Base-by-base conservation (phyloP, 768 basidiomycete genomes). In the Tephrocybe sp. region DNA sequence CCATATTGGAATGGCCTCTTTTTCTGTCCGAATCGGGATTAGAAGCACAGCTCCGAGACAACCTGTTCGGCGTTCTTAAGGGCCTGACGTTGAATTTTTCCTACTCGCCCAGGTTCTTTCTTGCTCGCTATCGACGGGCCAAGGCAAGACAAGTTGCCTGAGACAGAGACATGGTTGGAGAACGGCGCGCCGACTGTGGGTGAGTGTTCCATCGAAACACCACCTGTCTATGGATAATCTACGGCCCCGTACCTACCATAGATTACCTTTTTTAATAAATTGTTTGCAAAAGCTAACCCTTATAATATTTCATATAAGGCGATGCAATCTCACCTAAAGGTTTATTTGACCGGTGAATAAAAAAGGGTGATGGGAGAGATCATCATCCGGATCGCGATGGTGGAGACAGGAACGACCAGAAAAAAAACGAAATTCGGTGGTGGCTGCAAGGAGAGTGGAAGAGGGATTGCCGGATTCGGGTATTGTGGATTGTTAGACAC, bases 21-120 rank as follows among this genome's bases (percentile, higher is more conserved):
- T 50, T 49, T 21, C 31, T 42, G 37, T 49, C 55, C 50, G 40
- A 52, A 49, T 56, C 47, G 44, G 54, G 55, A 44, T 43, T 49
- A 52, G 47, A 37, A 34, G 29, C 33, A 23, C 30, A 41, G 38
- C 29, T 49, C 50, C 44, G 55, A 56, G 50, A 56, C 54, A 50
- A 45, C 38, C 38, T 42, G 37, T 40, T 52, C 47, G 50, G 50
- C 15, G 38, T 38, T 52, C 38, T 42, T 41, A 25, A 15, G 22
- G 37, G 19, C 33, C 18, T 15, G 39, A 39, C 16, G 47, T 45
- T 48, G 42, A 48, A 42, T 45, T 41, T 48, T 54, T 45, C 29
- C 43, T 49, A 24, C 38, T 45, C 29, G 24, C 27, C 31, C 42
- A 52, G 41, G 29, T 34, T 34, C 33, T 34, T 45, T 27, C 44